Conservation (phyloP, 805 yeast species). For the Ogataea methylovora region DNA sequence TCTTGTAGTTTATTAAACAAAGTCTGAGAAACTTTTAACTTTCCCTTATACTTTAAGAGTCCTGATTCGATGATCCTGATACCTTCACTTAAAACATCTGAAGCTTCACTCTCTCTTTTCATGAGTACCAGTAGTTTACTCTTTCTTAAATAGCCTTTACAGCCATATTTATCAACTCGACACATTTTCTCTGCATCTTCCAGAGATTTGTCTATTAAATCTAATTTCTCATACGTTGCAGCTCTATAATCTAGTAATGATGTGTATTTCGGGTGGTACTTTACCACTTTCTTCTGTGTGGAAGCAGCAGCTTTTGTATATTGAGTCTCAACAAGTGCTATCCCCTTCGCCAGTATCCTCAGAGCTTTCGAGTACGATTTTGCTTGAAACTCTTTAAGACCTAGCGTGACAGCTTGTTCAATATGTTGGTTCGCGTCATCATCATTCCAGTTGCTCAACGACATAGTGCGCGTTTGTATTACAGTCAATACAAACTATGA, state of each 20-base stretch:
- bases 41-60: slow-evolving; percentile 12
- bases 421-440: too few species aligned
- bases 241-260: slow-evolving; percentile 36
- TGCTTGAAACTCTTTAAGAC: slow-evolving; percentile 10
- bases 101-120: slow-evolving; percentile 27
- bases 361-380: slow-evolving; percentile 15
- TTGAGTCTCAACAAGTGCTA: slow-evolving; percentile 6
- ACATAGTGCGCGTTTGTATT: too few species aligned
- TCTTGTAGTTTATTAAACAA: slow-evolving; percentile 17
- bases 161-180: slow-evolving; percentile 33
- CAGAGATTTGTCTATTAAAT: slow-evolving; percentile 24
- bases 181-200: slow-evolving; percentile 30
- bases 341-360: slow-evolving; percentile 12
- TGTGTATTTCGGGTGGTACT: slow-evolving; percentile 7
- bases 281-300: background rate
- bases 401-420: slow-evolving; percentile 9
- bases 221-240: slow-evolving; percentile 39
- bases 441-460: too few species aligned
- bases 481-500: too few species aligned
- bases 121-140: slow-evolving; percentile 27
- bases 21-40: slow-evolving; percentile 24
- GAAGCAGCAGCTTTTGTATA: slow-evolving; percentile 1
- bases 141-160: slow-evolving; percentile 41
- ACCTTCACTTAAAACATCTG: slow-evolving; percentile 29
- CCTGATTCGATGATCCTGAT: slow-evolving; percentile 28